phyloP scores from a whole-genome alignment of 768 basidiomycete genomes.

The Mycena haematopus region DNA sequence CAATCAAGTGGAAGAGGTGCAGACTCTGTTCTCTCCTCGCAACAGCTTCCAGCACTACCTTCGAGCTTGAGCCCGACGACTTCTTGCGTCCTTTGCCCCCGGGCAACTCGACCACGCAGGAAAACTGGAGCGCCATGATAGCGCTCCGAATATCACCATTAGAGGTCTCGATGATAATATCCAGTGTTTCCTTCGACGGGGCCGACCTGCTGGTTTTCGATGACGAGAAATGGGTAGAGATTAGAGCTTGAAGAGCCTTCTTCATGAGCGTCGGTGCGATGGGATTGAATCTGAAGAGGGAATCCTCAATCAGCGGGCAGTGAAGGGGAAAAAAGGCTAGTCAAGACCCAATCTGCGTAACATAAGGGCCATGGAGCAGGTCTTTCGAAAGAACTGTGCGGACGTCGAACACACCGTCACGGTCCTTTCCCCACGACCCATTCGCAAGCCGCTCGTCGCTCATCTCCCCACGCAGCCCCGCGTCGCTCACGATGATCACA shows the following conservation, averaged over 20 bases:
- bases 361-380: constrained; percentile 72
- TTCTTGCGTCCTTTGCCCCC: constrained; percentile 40
- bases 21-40: constrained; percentile 87
- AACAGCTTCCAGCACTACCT: constrained; percentile 68
- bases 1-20: constrained; percentile 89
- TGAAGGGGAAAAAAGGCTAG: not conserved
- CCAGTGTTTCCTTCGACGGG: constrained; percentile 71
- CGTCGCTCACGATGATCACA: constrained; percentile 83
- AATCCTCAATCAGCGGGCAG: not conserved
- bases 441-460: constrained; percentile 51
- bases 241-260: constrained; percentile 73
- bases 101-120: constrained; percentile 57
- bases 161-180: constrained; percentile 77
- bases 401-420: constrained; percentile 63
- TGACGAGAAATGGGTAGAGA: constrained; percentile 54
- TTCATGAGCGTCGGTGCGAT: constrained; percentile 87
- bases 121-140: constrained; percentile 92
- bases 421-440: constrained; percentile 55
- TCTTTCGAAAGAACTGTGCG: constrained; percentile 74
- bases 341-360: constrained; percentile 79
- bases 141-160: constrained; percentile 95
- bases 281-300: constrained; percentile 78
- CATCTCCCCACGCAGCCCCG: constrained; percentile 78
- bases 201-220: constrained; percentile 32
- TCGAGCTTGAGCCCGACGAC: constrained; percentile 33